These are phyloP conservation scores for Ilyonectria destructans DNA, from an alignment of 2,329 filamentous ascomycete genomes.

Conservation along the genomic window DNA sequence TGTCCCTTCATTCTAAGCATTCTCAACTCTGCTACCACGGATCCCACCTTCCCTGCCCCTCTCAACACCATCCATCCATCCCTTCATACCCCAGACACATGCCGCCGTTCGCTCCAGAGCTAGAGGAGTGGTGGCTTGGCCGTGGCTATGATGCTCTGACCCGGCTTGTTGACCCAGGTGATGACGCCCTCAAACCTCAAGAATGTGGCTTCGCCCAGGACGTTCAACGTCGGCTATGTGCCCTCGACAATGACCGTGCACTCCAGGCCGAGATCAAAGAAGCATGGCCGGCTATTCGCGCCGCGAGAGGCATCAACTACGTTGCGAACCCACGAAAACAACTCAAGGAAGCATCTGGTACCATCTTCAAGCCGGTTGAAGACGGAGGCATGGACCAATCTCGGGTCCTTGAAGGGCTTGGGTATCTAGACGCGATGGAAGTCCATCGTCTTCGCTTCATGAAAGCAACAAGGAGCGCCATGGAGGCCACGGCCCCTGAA, in stretches of 20 bases:
- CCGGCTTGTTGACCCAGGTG: constrained; percentile 45
- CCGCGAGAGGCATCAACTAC: constrained; percentile 37
- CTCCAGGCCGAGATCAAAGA: constrained; percentile 40
- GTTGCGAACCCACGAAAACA: constrained; percentile 50
- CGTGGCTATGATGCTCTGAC: constrained; percentile 46
- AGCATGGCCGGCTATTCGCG: constrained; percentile 41
- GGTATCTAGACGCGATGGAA: constrained; percentile 54
- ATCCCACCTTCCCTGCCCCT: neutral
- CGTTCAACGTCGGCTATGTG: constrained; percentile 50
- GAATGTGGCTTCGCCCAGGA: constrained; percentile 55
- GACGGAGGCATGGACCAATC: constrained; percentile 49
- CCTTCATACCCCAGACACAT: constrained; percentile 39
- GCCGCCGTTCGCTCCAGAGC: constrained; percentile 51
- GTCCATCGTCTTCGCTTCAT: constrained; percentile 51
- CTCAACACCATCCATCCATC: neutral
- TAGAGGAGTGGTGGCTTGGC: constrained; percentile 56
- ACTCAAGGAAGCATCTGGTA: constrained; percentile 42
- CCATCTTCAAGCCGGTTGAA: constrained; percentile 49
- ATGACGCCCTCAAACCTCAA: constrained; percentile 35
- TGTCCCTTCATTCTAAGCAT: neutral
- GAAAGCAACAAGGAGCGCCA: constrained; percentile 39
- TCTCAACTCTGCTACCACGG: neutral
- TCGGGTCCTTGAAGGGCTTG: constrained; percentile 52
- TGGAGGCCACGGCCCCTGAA: constrained; percentile 29
- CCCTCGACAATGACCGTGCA: constrained; percentile 51